Conservation (phyloP, 352 stramenopile species). For the Phytophthora meadii region DNA sequence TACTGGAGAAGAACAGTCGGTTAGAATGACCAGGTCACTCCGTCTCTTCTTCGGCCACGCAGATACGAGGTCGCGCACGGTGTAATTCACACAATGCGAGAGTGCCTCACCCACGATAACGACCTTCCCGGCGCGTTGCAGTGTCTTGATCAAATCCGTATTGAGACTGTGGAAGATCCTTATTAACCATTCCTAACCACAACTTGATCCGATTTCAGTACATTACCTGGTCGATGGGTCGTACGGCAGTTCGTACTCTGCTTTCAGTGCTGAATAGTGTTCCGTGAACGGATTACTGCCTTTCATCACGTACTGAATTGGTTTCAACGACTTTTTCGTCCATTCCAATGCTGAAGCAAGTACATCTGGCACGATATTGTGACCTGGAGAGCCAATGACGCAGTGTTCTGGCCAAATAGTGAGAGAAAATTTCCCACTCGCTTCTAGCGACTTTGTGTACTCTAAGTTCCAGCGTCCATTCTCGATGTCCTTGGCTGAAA, state of each 20-base stretch:
- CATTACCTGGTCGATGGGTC: constrained; percentile 53
- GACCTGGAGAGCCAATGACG: constrained; percentile 88
- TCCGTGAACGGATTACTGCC: not conserved
- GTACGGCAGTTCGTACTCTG: constrained; percentile 86
- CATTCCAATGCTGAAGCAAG: constrained; percentile 63
- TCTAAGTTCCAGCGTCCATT: constrained; percentile 62
- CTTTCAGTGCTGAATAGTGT: constrained; percentile 93
- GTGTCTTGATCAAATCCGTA: constrained; percentile 72
- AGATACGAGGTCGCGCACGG: constrained; percentile 88
- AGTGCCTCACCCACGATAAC: constrained; percentile 93
- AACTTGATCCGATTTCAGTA: constrained; percentile 29
- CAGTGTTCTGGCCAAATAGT: constrained; percentile 97
- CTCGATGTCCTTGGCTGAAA: constrained; percentile 81
- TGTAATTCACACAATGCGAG: constrained; percentile 97
- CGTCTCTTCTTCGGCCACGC: constrained; percentile 71
- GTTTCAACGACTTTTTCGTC: not conserved
- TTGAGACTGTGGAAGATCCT: constrained; percentile 65
- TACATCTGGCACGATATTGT: constrained; percentile 87
- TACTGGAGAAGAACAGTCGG: constrained; percentile 68
- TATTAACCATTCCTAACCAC: constrained; percentile 58
- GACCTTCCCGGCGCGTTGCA: constrained; percentile 77
- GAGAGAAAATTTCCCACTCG: constrained; percentile 85
- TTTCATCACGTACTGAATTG: not conserved
- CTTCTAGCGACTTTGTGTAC: constrained; percentile 89
- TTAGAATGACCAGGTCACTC: constrained; percentile 64